Conservation (phyloP, 2,329 filamentous ascomycete species). For the Neodidymelliopsis sp. region DNA sequence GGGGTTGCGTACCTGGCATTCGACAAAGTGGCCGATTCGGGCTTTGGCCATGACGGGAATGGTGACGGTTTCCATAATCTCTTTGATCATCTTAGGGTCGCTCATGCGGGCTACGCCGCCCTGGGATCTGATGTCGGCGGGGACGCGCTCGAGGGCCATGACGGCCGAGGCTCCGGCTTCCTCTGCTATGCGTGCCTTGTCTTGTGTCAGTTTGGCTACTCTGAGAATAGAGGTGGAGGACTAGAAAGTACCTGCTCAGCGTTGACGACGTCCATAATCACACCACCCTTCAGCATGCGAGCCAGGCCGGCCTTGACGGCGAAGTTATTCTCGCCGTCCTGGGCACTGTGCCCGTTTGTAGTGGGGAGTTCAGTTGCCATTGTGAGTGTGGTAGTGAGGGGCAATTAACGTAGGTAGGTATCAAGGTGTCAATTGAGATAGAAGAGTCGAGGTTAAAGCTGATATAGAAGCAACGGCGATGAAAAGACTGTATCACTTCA, state of each 20-base stretch:
- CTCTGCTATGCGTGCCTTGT: constrained; percentile 89
- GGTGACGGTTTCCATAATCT: constrained; percentile 92
- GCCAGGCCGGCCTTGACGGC: constrained; percentile 94
- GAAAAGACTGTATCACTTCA: not conserved
- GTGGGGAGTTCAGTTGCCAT: constrained; percentile 60
- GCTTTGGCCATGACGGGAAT: constrained; percentile 99
- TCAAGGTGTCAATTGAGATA: not conserved
- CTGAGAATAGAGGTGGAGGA: not conserved
- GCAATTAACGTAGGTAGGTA: constrained; percentile 3
- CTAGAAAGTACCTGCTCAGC: constrained; percentile 71
- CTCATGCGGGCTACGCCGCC: constrained; percentile 98
- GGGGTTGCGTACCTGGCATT: constrained; percentile 73
- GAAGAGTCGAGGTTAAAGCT: not conserved
- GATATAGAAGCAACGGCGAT: not conserved
- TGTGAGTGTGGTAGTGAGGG: constrained; percentile 18
- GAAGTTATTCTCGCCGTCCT: constrained; percentile 67
- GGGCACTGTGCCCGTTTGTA: constrained; percentile 52
- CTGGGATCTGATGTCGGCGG: constrained; percentile 90
- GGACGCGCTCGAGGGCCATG: constrained; percentile 98
- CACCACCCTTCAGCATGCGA: constrained; percentile 98
- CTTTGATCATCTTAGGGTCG: constrained; percentile 91
- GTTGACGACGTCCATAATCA: constrained; percentile 99
- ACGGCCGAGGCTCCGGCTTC: constrained; percentile 95
- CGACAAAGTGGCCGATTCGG: constrained; percentile 95
- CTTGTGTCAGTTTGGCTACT: constrained; percentile 18